Evolutionary conservation across 1,284 basidiomycete species (phyloP).

Genomic region (Marasmius oreades): DNA sequence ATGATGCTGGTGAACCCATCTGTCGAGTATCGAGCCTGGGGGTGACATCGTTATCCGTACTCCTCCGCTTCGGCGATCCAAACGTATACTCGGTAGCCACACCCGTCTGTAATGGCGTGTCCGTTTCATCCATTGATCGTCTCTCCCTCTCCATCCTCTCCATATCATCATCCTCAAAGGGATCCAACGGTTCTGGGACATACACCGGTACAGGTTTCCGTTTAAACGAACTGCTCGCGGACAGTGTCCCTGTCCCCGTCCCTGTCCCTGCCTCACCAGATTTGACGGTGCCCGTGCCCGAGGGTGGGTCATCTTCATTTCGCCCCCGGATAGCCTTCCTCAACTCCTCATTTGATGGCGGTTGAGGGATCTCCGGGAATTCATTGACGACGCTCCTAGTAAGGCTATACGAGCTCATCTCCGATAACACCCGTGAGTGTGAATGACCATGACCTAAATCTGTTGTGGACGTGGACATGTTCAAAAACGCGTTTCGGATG

Average conservation of each 20-base stretch:
- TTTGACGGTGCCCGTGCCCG: not conserved
- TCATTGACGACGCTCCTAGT: not conserved
- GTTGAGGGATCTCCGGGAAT: not conserved
- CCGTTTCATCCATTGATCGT: constrained; percentile 3
- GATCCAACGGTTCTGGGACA: constrained; percentile 19
- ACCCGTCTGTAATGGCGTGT: constrained; percentile 10
- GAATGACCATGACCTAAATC: no score
- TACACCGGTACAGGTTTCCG: constrained; percentile 12
- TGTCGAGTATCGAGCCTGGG: not conserved
- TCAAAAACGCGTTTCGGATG: constrained; percentile 5
- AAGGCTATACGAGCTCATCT: constrained; percentile 6
- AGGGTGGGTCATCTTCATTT: not conserved
- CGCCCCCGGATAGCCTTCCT: not conserved
- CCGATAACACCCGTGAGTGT: not conserved
- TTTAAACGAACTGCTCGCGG: constrained; percentile 5
- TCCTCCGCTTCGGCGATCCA: not conserved
- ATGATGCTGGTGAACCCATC: not conserved
- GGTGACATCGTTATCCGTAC: not conserved
- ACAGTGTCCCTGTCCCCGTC: no score
- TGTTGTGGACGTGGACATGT: constrained; percentile 1
- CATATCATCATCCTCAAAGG: constrained; percentile 21
- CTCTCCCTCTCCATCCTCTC: no score
- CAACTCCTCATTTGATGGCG: not conserved
- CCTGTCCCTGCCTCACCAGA: no score
- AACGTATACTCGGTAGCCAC: constrained; percentile 7